A percentile compares a stretch with the other conserved stretches of the same genome.
Conservation (phyloP, 768 basidiomycete genomes). For the Chlorophyllum brunneum region DNA sequence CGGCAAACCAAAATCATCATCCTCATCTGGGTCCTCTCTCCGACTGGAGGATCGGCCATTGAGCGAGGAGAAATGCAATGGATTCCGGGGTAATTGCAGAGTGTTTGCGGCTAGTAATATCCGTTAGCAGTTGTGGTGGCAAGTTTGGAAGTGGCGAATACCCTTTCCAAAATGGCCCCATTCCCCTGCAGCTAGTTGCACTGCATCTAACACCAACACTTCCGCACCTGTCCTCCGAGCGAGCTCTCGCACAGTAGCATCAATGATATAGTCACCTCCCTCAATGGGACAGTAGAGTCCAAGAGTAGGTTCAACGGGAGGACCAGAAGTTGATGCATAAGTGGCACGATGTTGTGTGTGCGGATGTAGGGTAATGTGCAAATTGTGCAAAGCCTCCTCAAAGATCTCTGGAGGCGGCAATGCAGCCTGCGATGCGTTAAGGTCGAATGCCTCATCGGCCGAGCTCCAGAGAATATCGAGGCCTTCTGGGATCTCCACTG, state of each 20-base stretch:
- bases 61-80: slow-evolving; percentile 59
- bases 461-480: slow-evolving; percentile 68
- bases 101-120: slow-evolving; percentile 59
- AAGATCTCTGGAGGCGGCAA: slow-evolving; percentile 75
- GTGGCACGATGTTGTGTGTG: slow-evolving; percentile 75
- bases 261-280: slow-evolving; percentile 81
- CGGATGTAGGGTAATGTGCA: slow-evolving; percentile 76
- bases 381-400: slow-evolving; percentile 70
- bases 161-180: slow-evolving; percentile 84
- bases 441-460: slow-evolving; percentile 30
- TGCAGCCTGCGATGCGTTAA: slow-evolving; percentile 26
- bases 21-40: slow-evolving; percentile 43
- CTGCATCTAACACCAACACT: slow-evolving; percentile 78
- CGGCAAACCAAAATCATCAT: slow-evolving; percentile 22
- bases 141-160: slow-evolving; percentile 21
- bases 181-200: slow-evolving; percentile 84
- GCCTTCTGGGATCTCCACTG: slow-evolving; percentile 49
- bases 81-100: slow-evolving; percentile 68
- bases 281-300: slow-evolving; percentile 82
- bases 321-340: slow-evolving; percentile 48
- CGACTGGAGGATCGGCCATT: slow-evolving; percentile 20
- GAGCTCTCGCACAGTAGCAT: slow-evolving; percentile 74
- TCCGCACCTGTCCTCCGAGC: slow-evolving; percentile 74
- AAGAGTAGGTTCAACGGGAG: slow-evolving; percentile 74
- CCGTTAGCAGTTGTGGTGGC: background rate